Percentiles rank a stretch among this genome's conserved stretches.
phyloP scores from a whole-genome alignment of 139 green algal genomes.

The Asterochloris sp. region DNA sequence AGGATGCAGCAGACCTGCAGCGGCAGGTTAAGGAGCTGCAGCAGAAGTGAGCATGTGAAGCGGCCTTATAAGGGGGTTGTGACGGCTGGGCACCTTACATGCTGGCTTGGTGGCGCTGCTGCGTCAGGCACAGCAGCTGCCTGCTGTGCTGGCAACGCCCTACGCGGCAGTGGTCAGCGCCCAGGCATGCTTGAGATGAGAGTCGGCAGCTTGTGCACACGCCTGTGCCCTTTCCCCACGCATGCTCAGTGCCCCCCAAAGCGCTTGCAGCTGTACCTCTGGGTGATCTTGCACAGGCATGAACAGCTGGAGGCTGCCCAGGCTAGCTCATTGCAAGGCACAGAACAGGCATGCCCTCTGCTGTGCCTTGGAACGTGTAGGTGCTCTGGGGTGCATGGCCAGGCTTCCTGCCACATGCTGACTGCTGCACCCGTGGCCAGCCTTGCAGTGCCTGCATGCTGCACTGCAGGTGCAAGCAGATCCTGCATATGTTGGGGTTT shows the following conservation, averaged over 20 bases:
- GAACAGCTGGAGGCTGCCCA: too few relatives aligned
- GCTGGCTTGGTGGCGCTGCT: background rate
- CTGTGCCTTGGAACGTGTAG: too few relatives aligned
- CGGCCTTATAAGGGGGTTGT: background rate
- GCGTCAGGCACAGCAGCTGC: background rate
- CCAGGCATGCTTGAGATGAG: background rate
- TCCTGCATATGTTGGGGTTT: too few relatives aligned
- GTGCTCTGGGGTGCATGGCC: too few relatives aligned
- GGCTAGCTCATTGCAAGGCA: too few relatives aligned
- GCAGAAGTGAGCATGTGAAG: background rate
- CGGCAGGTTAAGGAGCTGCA: conserved; percentile 1
- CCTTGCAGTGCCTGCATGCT: background rate
- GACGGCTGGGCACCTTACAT: background rate
- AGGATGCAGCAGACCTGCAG: conserved; percentile 9
- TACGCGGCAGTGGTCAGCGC: background rate
- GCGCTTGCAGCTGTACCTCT: too few relatives aligned
- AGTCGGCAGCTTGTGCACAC: too few relatives aligned
- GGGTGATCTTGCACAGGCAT: too few relatives aligned
- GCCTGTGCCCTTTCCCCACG: too few relatives aligned
- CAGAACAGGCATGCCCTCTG: too few relatives aligned
- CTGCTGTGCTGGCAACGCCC: background rate
- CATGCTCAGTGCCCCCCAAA: too few relatives aligned
- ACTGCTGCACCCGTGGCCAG: background rate
- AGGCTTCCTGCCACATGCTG: background rate
- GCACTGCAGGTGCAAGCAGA: background rate